A percentile compares a stretch with the other conserved stretches of the same genome.
Conservation (phyloP, 1,139 yeast species). For the Yamadazyma buinensis region DNA sequence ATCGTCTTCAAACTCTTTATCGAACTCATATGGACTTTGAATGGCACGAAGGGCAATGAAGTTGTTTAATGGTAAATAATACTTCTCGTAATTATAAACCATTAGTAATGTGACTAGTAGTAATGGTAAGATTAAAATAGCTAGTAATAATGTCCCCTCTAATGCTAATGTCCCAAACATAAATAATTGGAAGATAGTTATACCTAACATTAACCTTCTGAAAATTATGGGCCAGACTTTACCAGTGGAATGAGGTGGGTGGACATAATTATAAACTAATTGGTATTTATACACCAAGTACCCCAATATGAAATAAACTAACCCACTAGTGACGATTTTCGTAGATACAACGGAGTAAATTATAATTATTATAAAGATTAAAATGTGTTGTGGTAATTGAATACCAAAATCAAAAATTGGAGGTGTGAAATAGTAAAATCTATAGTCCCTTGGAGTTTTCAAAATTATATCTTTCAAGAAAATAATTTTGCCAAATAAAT, state of each 20-base stretch:
- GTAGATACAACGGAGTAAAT: constrained; percentile 67
- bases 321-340: constrained; percentile 59
- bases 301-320: constrained; percentile 58
- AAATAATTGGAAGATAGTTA: constrained; percentile 57
- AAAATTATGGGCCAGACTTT: constrained; percentile 70
- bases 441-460: constrained; percentile 59
- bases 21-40: constrained; percentile 40
- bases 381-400: constrained; percentile 61
- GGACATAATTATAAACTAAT: constrained; percentile 61
- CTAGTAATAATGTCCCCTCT: constrained; percentile 54
- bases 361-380: constrained; percentile 58
- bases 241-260: constrained; percentile 70
- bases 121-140: constrained; percentile 51
- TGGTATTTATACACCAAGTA: constrained; percentile 66
- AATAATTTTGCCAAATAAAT: constrained; percentile 58
- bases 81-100: constrained; percentile 54
- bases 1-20: constrained; percentile 42
- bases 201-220: constrained; percentile 57
- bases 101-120: constrained; percentile 47
- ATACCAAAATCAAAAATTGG: constrained; percentile 65
- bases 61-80: constrained; percentile 54
- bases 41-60: constrained; percentile 65
- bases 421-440: constrained; percentile 61
- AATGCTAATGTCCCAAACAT: constrained; percentile 69
- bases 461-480: constrained; percentile 43